These are phyloP conservation scores for Penicillium nucicola DNA, from an alignment of 495 filamentous ascomycete species.

Conservation along the genomic window DNA sequence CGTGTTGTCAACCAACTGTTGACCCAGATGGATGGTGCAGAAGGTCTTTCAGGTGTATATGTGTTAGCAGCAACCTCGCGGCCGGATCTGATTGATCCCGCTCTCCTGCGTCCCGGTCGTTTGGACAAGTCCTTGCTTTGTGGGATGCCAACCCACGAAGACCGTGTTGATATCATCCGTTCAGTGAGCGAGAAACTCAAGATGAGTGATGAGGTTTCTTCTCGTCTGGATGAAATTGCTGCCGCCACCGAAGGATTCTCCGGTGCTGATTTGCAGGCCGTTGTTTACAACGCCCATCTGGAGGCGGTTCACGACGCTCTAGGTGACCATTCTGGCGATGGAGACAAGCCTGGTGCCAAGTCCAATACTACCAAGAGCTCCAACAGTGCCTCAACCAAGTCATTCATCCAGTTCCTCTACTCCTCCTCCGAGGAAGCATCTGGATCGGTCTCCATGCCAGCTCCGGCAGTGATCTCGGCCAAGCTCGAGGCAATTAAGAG, in stretches of 20 bases:
- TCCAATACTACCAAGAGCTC: slow-evolving; percentile 23
- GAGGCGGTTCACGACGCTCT: slow-evolving; percentile 95
- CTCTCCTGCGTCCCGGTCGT: slow-evolving; percentile 81
- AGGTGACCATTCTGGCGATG: slow-evolving; percentile 52
- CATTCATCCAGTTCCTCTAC: slow-evolving; percentile 81
- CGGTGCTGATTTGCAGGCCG: slow-evolving; percentile 90
- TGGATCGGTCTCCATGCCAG: slow-evolving; percentile 46
- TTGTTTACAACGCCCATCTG: slow-evolving; percentile 93
- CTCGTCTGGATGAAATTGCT: slow-evolving; percentile 62
- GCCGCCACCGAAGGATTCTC: slow-evolving; percentile 83
- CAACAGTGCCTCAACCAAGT: slow-evolving; percentile 35
- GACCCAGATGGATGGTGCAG: slow-evolving; percentile 98
- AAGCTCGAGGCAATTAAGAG: slow-evolving; percentile 74
- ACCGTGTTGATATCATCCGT: slow-evolving; percentile 81
- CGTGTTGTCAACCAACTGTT: slow-evolving; percentile 97
- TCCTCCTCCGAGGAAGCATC: slow-evolving; percentile 55
- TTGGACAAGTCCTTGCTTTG: slow-evolving; percentile 89
- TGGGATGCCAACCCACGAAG: slow-evolving; percentile 74
- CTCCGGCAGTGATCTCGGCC: slow-evolving; percentile 65
- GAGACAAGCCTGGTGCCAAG: slow-evolving; percentile 35
- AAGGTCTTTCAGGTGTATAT: slow-evolving; percentile 90
- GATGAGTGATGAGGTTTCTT: slow-evolving; percentile 56
- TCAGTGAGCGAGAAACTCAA: slow-evolving; percentile 78
- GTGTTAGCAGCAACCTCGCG: slow-evolving; percentile 89
- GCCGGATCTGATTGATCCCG: slow-evolving; percentile 93